phyloP scores from a whole-genome alignment of 306 rosid genomes.

The Arachis stenosperma region DNA sequence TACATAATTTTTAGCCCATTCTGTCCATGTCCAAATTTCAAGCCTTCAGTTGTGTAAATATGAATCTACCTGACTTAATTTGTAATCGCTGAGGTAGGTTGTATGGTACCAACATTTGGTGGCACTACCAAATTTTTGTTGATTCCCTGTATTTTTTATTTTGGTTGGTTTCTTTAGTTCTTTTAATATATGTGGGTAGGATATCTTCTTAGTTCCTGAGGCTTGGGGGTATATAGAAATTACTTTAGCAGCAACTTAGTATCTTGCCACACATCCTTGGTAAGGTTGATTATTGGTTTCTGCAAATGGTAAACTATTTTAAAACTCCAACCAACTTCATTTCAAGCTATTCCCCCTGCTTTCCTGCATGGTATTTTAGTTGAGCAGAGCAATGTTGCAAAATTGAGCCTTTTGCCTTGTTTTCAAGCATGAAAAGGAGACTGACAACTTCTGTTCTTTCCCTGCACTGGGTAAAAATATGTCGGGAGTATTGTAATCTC shows the following conservation, averaged over 20 bases:
- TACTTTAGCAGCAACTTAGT: slow-evolving; percentile 43
- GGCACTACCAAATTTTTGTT: not conserved
- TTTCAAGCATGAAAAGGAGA: slow-evolving; percentile 84
- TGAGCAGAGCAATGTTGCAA: slow-evolving; percentile 67
- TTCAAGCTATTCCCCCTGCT: slow-evolving; percentile 55
- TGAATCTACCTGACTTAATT: slow-evolving; percentile 17
- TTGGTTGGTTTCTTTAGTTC: slow-evolving; percentile 46
- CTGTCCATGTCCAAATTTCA: slow-evolving; percentile 32
- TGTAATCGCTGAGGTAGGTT: slow-evolving; percentile 31
- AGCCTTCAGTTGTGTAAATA: slow-evolving; percentile 9
- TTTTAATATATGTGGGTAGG: slow-evolving; percentile 48
- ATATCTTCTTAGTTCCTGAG: slow-evolving; percentile 46
- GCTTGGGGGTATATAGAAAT: slow-evolving; percentile 49
- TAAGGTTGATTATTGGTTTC: slow-evolving; percentile 54
- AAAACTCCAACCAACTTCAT: slow-evolving; percentile 45
- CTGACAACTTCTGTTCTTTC: slow-evolving; percentile 70
- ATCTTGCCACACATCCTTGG: slow-evolving; percentile 54
- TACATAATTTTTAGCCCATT: slow-evolving; percentile 14
- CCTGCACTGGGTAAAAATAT: slow-evolving; percentile 87
- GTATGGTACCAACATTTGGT: not conserved
- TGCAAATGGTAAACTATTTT: slow-evolving; percentile 52
- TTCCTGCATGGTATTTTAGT: not conserved
- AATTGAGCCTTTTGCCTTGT: slow-evolving; percentile 62
- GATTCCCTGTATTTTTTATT: slow-evolving; percentile 23
- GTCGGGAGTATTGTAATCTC: slow-evolving; percentile 80